Evolutionary conservation across 352 stramenopile genomes (phyloP), one percentile per base, ranked within the genome.

Genomic region (Albugo laibachii): DNA sequence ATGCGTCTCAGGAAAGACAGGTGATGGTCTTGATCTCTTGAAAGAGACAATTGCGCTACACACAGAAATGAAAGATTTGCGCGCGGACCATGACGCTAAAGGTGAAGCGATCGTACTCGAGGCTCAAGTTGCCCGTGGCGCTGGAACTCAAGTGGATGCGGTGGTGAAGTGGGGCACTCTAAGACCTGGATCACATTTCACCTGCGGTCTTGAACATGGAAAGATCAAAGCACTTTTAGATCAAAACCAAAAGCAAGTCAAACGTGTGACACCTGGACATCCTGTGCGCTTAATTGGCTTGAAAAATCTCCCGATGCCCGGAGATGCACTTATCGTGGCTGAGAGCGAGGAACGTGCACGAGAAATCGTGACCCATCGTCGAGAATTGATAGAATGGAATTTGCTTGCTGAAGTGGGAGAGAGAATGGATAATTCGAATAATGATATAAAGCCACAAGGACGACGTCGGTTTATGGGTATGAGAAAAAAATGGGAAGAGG

Each of bases 131-230:
- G 80, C 95, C 55, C 81, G 82, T 36, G 93, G 78, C 14, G 72
- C 98, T 3, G 95, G 95, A 46, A 92, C 85, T 38, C 82, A 97
- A 43, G 86, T 96, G 19, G 96, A 97, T 43, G 78, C 82, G 20
- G 82, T 99, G 45, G 86, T 98, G 35, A 95, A 97, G 62, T 96
- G 93, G 66, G 96, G 96, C 48, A 96, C 89, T n/a, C 64, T 99
- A 36, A 74, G 80, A 47, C 78, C 94, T 38, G 94, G 95, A 16
- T 80, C 95, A 40, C 74, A 87, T 47, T 95, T 98, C 46, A 87
- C 98, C 11, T 96, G 91, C 15, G 94, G 95, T 35, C 66, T 93
- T 49, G 83, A 96, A 41, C 95, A 88, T 55, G 92, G 92, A 47
- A 96, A 96, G 60, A 80, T 98, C 20, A 73, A 76, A 27, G 70